These are phyloP conservation scores for Puccinia horiana DNA, from an alignment of 1,284 basidiomycete species.

Conservation along the genomic window DNA sequence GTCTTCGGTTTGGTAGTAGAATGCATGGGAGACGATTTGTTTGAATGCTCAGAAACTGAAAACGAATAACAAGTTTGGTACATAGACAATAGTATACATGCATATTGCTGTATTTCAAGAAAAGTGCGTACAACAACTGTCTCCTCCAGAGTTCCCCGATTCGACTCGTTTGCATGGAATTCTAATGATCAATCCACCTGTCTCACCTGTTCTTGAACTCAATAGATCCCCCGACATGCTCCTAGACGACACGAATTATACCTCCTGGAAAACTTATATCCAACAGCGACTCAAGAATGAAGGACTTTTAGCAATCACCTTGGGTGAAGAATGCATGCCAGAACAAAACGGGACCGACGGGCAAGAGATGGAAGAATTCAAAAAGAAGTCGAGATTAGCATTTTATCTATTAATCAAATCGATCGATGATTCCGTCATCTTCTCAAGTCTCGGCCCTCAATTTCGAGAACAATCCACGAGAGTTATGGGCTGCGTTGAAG, in stretches of 20 bases:
- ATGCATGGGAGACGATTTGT: background rate
- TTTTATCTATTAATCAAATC: constrained; percentile 27
- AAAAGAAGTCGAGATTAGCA: constrained; percentile 36
- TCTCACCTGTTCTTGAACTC: background rate
- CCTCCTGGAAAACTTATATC: constrained; percentile 28
- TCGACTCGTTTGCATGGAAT: background rate
- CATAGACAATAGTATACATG: background rate
- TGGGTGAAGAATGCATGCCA: constrained; percentile 1
- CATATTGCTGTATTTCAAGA: background rate
- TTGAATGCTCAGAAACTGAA: background rate
- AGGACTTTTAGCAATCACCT: constrained; percentile 22
- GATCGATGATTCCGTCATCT: constrained; percentile 21
- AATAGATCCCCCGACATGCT: background rate
- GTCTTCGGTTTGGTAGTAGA: background rate
- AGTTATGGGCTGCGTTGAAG: constrained; percentile 12
- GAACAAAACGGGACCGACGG: background rate
- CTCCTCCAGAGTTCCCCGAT: background rate
- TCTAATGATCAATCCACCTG: background rate
- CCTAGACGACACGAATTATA: constrained; percentile 11
- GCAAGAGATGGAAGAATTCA: constrained; percentile 8
- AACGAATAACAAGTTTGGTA: background rate
- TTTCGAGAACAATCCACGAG: constrained; percentile 19
- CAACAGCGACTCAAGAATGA: constrained; percentile 23
- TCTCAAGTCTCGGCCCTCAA: constrained; percentile 6
- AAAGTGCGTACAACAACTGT: background rate